phyloP scores from a whole-genome alignment of 2,329 filamentous ascomycete genomes.

The Fusarium equiseti region DNA sequence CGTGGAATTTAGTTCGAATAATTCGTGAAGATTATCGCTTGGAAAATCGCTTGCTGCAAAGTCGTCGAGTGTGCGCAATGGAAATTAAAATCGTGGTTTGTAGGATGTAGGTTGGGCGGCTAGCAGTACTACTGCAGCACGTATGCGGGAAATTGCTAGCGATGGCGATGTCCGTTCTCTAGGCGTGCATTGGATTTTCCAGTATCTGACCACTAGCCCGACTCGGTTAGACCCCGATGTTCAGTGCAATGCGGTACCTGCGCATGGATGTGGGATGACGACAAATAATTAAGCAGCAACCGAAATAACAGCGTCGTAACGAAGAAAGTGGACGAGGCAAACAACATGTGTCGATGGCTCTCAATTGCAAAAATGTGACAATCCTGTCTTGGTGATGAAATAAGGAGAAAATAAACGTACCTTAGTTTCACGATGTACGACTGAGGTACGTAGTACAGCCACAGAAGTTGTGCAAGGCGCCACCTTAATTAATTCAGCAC shows the following conservation, averaged over 20 bases:
- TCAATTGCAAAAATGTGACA: slow-evolving; percentile 4
- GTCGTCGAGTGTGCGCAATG: slow-evolving; percentile 15
- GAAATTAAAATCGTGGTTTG: slow-evolving; percentile 36
- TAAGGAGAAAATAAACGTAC: slow-evolving; percentile 27
- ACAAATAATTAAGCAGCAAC: slow-evolving; percentile 13
- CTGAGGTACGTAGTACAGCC: slow-evolving; percentile 41
- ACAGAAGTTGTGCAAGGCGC: slow-evolving; percentile 40
- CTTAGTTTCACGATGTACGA: slow-evolving; percentile 25
- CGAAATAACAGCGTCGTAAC: slow-evolving; percentile 19
- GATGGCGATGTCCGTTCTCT: slow-evolving; percentile 49
- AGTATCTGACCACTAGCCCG: slow-evolving; percentile 39
- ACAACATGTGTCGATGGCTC: not conserved
- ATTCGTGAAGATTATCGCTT: slow-evolving; percentile 9
- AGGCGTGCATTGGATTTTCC: slow-evolving; percentile 38
- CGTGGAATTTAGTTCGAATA: slow-evolving; percentile 5
- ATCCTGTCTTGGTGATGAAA: not conserved
- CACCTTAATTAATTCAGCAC: slow-evolving; percentile 43
- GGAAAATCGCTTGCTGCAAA: slow-evolving; percentile 21
- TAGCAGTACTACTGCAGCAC: slow-evolving; percentile 37
- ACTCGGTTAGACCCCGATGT: slow-evolving; percentile 37
- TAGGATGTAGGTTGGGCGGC: slow-evolving; percentile 38
- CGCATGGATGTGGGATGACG: slow-evolving; percentile 37
- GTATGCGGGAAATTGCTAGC: slow-evolving; percentile 55
- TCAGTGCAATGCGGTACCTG: slow-evolving; percentile 45
- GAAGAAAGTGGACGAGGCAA: not conserved